Base-by-base conservation (phyloP, 345 rosid species). In the Dovyalis caffra region DNA sequence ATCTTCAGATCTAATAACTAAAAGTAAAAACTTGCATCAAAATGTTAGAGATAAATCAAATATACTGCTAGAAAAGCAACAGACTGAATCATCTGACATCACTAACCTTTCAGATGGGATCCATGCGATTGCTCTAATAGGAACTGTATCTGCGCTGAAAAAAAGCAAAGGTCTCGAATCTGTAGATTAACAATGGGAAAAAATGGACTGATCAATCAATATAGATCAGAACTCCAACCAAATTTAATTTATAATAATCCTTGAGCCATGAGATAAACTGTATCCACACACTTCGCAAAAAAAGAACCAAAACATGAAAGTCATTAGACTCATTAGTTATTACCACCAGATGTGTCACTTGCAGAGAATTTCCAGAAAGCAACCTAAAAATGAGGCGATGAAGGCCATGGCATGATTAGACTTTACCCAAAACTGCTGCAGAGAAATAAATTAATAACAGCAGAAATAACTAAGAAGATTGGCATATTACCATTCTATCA, bases 81-180 rank as follows among this genome's bases (percentile, higher is more conserved):
- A 38, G 63, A 56, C 45, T 3, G 23, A 38, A 6, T 74, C n/a
- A 35, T 66, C 38, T 33, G 61, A 73, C 60, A 75, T 73, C 69
- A 81, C 84, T 74, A 21, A 92, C 99, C 97, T 88, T 77, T 80
- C 92, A 75, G 65, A 61, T 53, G 99, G 97, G 73, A 96, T 94
- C 99, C 98, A 95, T 51, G 93, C 90, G 76, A 95, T 85, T 40
- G 97, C 82, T 86, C 97, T 89, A 74, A 95, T 87, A 70, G 95
- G 91, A 76, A 79, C 72, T 40, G 93, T 91, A 81, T 93, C 99
- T 29, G 99, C 97, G 78, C 88, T 86, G 80, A 93, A 95, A 83
- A 85, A 82, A 69, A 93, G 94, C 70, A 93, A 74, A 71, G 99
- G 98, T 79, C 90, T 93, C 56, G 96, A 80, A 86, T 95, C 97